These are phyloP conservation scores for Aspergillus sp. DNA, from an alignment of 2,329 filamentous ascomycete genomes.

Conservation along the genomic window DNA sequence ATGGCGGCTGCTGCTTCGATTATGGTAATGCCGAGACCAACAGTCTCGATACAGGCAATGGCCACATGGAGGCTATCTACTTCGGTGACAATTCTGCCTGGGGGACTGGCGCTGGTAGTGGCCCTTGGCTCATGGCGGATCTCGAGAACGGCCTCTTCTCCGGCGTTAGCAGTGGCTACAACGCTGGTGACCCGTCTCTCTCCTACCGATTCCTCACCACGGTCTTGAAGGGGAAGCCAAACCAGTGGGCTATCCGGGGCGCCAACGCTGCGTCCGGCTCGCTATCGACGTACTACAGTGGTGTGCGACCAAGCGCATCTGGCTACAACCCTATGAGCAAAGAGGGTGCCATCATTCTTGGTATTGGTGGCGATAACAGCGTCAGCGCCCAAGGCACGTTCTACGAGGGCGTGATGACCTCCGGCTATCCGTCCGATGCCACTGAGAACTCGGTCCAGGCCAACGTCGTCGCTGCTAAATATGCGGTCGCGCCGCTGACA, in stretches of 20 bases:
- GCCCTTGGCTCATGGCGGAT: slow-evolving; percentile 70
- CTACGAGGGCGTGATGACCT: slow-evolving; percentile 66
- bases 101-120: slow-evolving; percentile 58
- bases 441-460: slow-evolving; percentile 60
- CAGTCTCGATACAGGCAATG: slow-evolving; percentile 56
- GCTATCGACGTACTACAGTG: slow-evolving; percentile 60
- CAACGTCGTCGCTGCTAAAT: slow-evolving; percentile 60
- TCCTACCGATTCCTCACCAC: slow-evolving; percentile 58
- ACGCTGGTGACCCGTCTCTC: slow-evolving; percentile 54
- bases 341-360: slow-evolving; percentile 66
- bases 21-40: slow-evolving; percentile 59
- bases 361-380: slow-evolving; percentile 69
- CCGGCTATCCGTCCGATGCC: slow-evolving; percentile 60
- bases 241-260: slow-evolving; percentile 61
- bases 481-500: slow-evolving; percentile 48
- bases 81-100: slow-evolving; percentile 57
- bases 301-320: slow-evolving; percentile 50
- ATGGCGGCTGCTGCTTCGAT: slow-evolving; percentile 48
- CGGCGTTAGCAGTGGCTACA: slow-evolving; percentile 47
- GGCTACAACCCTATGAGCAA: slow-evolving; percentile 65
- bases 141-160: slow-evolving; percentile 68
- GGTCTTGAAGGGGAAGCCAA: slow-evolving; percentile 55
- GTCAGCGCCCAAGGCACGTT: slow-evolving; percentile 60
- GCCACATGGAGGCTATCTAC: slow-evolving; percentile 70
- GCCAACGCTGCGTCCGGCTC: slow-evolving; percentile 55